phyloP scores from a whole-genome alignment of 148 eudicot species.

The Rhododendron vialii region DNA sequence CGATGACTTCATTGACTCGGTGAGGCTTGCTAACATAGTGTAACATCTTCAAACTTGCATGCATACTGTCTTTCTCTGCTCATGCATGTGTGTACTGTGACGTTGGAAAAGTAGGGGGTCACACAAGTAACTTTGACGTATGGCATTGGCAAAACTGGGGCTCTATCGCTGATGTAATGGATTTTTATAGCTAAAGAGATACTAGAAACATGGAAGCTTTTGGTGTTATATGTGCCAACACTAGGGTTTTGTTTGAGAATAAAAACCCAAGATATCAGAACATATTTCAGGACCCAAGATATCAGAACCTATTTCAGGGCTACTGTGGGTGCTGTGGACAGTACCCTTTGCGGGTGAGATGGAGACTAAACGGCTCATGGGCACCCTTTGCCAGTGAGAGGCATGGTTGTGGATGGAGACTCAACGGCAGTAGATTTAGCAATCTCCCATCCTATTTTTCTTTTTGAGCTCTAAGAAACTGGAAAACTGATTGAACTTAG shows the following conservation, averaged over 20 bases:
- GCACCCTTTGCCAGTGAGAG: background rate
- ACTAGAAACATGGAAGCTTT: background rate
- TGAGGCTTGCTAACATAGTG: slow-evolving; percentile 30
- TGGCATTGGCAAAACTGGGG: background rate
- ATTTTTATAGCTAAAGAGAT: background rate
- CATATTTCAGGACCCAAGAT: background rate
- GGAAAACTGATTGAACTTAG: background rate
- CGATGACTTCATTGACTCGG: slow-evolving; percentile 87
- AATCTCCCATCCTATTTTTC: background rate
- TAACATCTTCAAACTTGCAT: background rate
- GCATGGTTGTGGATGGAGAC: background rate
- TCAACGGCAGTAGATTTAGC: background rate
- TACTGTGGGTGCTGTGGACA: background rate
- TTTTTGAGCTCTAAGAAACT: background rate
- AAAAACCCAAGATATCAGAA: background rate
- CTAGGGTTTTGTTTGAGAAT: background rate
- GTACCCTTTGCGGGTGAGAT: background rate
- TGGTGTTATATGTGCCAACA: background rate
- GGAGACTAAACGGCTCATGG: background rate
- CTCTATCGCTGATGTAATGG: background rate
- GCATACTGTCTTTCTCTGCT: slow-evolving; percentile 1
- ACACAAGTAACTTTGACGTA: background rate
- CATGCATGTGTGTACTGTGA: background rate
- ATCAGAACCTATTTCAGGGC: background rate
- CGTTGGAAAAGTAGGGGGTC: background rate